Percentiles rank a stretch among this genome's conserved stretches.
These are phyloP conservation scores for Naegleria gruberi DNA, from an alignment of 208 protist species.

Conservation along the genomic window DNA sequence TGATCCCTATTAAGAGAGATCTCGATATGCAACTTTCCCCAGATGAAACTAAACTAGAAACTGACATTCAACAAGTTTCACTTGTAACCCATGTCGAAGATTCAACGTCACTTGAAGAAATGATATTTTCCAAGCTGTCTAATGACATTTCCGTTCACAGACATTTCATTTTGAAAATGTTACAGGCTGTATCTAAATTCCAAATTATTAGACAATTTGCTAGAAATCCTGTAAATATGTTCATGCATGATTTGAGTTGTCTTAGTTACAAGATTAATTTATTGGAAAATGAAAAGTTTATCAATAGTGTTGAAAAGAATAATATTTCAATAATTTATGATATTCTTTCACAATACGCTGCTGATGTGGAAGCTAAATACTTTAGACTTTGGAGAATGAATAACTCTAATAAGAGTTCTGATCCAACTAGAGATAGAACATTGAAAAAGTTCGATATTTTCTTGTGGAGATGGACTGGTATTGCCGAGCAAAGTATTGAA, in stretches of 20 bases:
- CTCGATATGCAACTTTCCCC: not conserved
- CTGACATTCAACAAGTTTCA: not conserved
- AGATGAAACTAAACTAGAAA: not conserved
- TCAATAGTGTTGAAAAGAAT: not conserved
- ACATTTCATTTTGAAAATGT: not conserved
- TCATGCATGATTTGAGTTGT: not conserved
- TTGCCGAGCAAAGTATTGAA: not conserved
- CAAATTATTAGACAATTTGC: not conserved
- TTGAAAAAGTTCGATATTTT: conserved; percentile 18
- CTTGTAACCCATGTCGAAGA: too few species aligned
- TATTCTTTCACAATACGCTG: conserved; percentile 12
- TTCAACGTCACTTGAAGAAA: not conserved
- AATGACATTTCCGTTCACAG: not conserved
- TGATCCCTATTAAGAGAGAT: conserved; percentile 14
- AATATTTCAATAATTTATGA: not conserved
- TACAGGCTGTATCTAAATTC: not conserved
- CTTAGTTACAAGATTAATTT: not conserved
- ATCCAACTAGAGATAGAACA: not conserved
- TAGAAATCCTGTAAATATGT: conserved; percentile 22
- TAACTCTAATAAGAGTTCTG: not conserved
- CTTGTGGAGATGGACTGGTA: conserved; percentile 15
- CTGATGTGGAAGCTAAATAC: conserved; percentile 4
- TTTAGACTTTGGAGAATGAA: not conserved
- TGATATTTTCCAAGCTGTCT: not conserved
- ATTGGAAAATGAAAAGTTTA: not conserved